A percentile compares a stretch with the other conserved stretches of the same genome.
Conservation (phyloP, 352 stramenopile genomes). For the Phytophthora aleatoria region DNA sequence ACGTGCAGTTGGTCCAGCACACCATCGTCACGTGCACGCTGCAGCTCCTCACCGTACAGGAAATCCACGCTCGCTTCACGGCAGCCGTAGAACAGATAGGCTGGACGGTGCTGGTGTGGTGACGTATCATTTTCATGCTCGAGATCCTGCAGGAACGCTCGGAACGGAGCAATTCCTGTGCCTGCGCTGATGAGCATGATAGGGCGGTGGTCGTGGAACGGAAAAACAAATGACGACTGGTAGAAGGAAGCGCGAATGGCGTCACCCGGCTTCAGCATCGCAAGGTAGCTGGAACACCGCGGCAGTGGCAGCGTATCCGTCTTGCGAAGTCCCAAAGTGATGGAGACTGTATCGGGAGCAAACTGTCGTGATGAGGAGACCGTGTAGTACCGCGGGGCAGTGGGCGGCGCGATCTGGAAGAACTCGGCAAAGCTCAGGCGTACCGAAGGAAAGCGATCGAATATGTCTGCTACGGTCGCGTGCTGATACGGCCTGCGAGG, state of each 20-base stretch:
- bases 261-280: constrained; percentile 52
- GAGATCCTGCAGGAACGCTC: constrained; percentile 78
- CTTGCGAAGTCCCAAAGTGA: constrained; percentile 75
- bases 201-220: constrained; percentile 56
- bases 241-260: constrained; percentile 67
- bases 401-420: constrained; percentile 68
- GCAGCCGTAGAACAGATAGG: constrained; percentile 84
- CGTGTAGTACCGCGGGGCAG: constrained; percentile 81
- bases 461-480: constrained; percentile 66
- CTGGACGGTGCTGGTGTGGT: constrained; percentile 36
- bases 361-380: constrained; percentile 79
- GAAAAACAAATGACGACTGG: constrained; percentile 80
- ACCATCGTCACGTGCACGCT: constrained; percentile 37
- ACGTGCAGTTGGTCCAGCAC: constrained; percentile 64
- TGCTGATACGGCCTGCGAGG: constrained; percentile 34
- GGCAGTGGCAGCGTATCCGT: constrained; percentile 55
- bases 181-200: constrained; percentile 81
- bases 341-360: constrained; percentile 57
- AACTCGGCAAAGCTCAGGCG: constrained; percentile 66
- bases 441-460: constrained; percentile 72
- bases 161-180: constrained; percentile 84
- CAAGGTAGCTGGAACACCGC: constrained; percentile 78
- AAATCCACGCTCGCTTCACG: constrained; percentile 64
- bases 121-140: constrained; percentile 52
- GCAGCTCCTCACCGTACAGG: constrained; percentile 72